Evolutionary conservation across 768 basidiomycete species (phyloP), one percentile per base, ranked within the genome.

Genomic region (Tricholoma furcatifolium): DNA sequence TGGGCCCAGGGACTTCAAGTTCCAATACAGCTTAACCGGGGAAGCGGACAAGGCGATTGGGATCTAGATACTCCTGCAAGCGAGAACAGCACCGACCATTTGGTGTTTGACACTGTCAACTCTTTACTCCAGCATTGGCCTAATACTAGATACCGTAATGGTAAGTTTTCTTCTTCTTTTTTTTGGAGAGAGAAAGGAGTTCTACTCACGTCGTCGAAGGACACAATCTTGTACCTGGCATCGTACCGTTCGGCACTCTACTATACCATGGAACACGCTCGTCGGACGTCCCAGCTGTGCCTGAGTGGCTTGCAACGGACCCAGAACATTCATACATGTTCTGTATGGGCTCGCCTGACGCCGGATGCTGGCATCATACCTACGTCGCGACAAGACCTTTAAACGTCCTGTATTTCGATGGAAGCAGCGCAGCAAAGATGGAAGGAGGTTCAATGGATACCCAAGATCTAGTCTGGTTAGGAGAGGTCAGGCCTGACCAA

Each of bases 341-440:
- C 56, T 77, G 77, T 51, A 30, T 56, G 8, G 47, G 51, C 23
- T 41, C 39, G 17, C 34, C 38, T n/a, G 38, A 47, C 9, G 11
- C 36, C 6, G 69, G 68, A 6, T 73, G 74, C 53, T 75, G 73
- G 72, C 74, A 72, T 18, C 62, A 76, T 14, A 77, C 75, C 6
- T 51, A 74, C 6, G 67, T 70, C 10, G 53, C 69, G 5, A 65
- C 66, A 4, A 68, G 76, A 2, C 62, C 76, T 1, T 60, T 82
- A 30, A 76, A 73, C 36, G 61, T 81, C 3, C 50, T 81, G 7
- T 80, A 81, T 55, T 81, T 82, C 39, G 81, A 83, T 46, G 80
- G 81, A 0, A 75, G 64, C 40, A 78, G 79, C 47, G 79, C 74
- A 0, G 73, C 69, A 1, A 80, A 78, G 49, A 64, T 77, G 63